Conservation (phyloP, 2,329 filamentous ascomycete species). For the Geosmithia flava region DNA sequence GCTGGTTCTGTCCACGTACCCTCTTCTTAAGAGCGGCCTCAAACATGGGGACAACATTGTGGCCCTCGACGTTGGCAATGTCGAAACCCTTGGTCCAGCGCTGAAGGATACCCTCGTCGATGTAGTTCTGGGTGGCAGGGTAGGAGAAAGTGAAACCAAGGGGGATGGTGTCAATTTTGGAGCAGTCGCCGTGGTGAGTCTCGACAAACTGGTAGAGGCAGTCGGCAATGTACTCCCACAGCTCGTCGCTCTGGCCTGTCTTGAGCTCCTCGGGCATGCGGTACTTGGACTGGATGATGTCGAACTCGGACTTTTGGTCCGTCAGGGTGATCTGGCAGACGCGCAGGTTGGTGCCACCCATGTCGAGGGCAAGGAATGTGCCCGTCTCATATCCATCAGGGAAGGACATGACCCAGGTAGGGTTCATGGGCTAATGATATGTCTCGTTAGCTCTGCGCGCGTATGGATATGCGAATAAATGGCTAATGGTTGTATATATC, state of each 20-base stretch:
- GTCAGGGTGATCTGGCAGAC: conserved; percentile 89
- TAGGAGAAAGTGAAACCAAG: conserved; percentile 96
- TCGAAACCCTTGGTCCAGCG: conserved; percentile 98
- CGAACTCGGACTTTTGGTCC: conserved; percentile 78
- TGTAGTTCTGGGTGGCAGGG: conserved; percentile 83
- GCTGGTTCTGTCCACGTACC: conserved; percentile 12
- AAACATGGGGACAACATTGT: conserved; percentile 83
- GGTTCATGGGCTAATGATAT: conserved; percentile 73
- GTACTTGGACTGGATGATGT: conserved; percentile 94
- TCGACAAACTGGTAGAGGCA: conserved; percentile 85
- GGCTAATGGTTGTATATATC: conserved; percentile 21
- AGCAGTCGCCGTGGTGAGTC: conserved; percentile 61
- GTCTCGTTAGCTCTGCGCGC: neutral
- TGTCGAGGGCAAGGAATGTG: conserved; percentile 80
- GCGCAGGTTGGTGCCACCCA: conserved; percentile 92
- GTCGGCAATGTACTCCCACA: conserved; percentile 93
- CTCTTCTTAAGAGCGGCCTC: conserved; percentile 60
- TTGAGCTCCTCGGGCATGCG: conserved; percentile 89
- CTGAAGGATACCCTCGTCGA: conserved; percentile 85
- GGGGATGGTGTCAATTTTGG: conserved; percentile 51
- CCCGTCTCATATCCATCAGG: conserved; percentile 81
- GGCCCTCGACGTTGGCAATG: conserved; percentile 79
- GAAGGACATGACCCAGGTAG: conserved; percentile 88
- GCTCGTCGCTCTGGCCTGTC: conserved; percentile 68
- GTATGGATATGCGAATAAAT: conserved; percentile 6